Evolutionary conservation across 2,329 filamentous ascomycete species (phyloP), one percentile per base, ranked within the genome.

Genomic region (Talaromyces sp.): DNA sequence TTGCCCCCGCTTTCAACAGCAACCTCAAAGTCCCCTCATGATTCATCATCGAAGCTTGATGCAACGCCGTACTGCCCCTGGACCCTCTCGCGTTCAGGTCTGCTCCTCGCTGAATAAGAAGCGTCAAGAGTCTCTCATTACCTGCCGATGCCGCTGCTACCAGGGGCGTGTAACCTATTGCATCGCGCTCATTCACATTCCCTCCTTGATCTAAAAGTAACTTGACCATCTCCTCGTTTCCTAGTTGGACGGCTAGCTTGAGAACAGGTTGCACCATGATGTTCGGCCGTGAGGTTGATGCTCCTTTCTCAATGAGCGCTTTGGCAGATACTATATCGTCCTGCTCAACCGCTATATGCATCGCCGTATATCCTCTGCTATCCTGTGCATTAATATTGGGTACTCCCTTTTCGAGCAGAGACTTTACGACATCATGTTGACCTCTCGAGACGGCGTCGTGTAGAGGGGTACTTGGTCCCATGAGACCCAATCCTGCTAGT

Each of bases 101-200:
- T 4, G 50, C 50, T 17, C 50, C 50, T 17, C 36, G 50, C 35
- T 53, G 35, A 13, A 41, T 39, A 11, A 53, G 36, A 3, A 53
- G 35, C 8, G 36, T 53, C 15, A 53, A 10, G 10, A 53, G 33
- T 9, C n/a, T 40, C 15, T 53, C 50, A 8, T 53, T 53, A 6
- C 50, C 50, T 5, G 50, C 15, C 22, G 50, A 22, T 13, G 50
- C 50, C 1, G 50, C 50, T 15, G 50, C 25, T 22, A 40, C 50
- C 35, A 53, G 36, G 10, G 50, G 35, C 19, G 50, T 53, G 15
- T 53, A 53, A 5, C 50, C 50, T 39, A n/a, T n/a, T 5, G 50
- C 50, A 53, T 53, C 50, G n/a, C 50, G 22, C 21, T 53, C 50
- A 21, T 53, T 25, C 15, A 53, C 35, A 39, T 53, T 36, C 19